Evolutionary conservation across 2,329 filamentous ascomycete genomes (phyloP), one percentile per base, ranked within the genome.

Genomic region (Phymatotrichopsis omnivora): DNA sequence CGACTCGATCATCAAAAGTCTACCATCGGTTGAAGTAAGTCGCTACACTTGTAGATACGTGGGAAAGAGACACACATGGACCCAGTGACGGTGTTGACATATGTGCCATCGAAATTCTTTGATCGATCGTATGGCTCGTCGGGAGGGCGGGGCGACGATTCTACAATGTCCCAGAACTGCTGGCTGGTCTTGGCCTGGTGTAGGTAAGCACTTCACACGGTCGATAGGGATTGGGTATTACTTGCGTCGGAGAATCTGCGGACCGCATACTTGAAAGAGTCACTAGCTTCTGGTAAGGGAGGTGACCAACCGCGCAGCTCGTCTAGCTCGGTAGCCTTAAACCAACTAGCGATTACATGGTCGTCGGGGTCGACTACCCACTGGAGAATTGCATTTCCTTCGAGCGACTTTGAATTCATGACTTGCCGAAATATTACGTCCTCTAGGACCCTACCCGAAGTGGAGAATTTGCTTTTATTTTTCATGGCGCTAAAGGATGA

Each of bases 41-140:
- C 22, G 29, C 5, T 16, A 14, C n/a, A 29, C 36, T n/a, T 16
- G 34, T 17, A 11, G 19, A 37, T 20, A 16, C 20, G 23, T 7
- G 6, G n/a, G 17, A 12, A n/a, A n/a, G 17, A 27, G 14, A 42
- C 25, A 24, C 16, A 47, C 44, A 47, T 47, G 12, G 40, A 47
- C 3, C 42, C 29, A 19, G 44, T 48, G 17, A 44, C 38, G 28
- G 12, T 17, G 25, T 42, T 47, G 22, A 37, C 32, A 12, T 47
- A 47, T 12, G 45, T 40, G 3, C 38, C 45, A 32, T 47, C 45
- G 22, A 47, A 47, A 27, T 47, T 33, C 24, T 39, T 47, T n/a
- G 33, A 32, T 19, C 45, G 39, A 27, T 47, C 38, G 17, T 47
- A 47, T 28, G 6, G 16, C 22, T 39, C 45, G 5, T 20, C 39